phyloP scores from a whole-genome alignment of 1,284 basidiomycete species.

The Grifola frondosa region DNA sequence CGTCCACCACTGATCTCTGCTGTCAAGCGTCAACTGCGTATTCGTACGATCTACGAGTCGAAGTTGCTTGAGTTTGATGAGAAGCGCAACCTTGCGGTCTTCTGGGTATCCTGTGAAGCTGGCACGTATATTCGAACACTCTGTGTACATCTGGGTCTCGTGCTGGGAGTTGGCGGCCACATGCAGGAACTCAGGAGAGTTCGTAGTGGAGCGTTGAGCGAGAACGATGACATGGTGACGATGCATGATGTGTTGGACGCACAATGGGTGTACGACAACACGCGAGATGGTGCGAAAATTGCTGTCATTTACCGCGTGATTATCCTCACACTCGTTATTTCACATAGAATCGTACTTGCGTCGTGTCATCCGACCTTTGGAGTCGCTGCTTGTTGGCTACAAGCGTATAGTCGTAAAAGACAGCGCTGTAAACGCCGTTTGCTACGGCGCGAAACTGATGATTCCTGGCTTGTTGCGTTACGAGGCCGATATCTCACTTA shows the following conservation, averaged over 20 bases:
- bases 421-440: constrained; percentile 98
- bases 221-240: constrained; percentile 98
- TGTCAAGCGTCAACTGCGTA: constrained; percentile 97
- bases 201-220: constrained; percentile 92
- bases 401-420: constrained; percentile 99
- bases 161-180: constrained; percentile 97
- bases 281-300: constrained; percentile 73
- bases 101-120: constrained; percentile 99
- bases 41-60: constrained; percentile 97
- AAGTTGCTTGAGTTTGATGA: constrained; percentile 98
- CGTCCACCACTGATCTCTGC: constrained; percentile 98
- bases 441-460: constrained; percentile 99
- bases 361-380: constrained; percentile 91
- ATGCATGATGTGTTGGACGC: constrained; percentile 99
- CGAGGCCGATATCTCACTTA: constrained; percentile 91
- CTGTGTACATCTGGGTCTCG: constrained; percentile 94
- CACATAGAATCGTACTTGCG: constrained; percentile 90
- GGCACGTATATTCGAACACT: constrained; percentile 98
- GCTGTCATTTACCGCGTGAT: neutral
- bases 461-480: constrained; percentile 98
- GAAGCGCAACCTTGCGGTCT: constrained; percentile 94
- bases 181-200: constrained; percentile 99
- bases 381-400: constrained; percentile 93
- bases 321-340: neutral
- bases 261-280: constrained; percentile 99